Conservation (phyloP, 495 filamentous ascomycete species). For the Penicillium riverlandense region DNA sequence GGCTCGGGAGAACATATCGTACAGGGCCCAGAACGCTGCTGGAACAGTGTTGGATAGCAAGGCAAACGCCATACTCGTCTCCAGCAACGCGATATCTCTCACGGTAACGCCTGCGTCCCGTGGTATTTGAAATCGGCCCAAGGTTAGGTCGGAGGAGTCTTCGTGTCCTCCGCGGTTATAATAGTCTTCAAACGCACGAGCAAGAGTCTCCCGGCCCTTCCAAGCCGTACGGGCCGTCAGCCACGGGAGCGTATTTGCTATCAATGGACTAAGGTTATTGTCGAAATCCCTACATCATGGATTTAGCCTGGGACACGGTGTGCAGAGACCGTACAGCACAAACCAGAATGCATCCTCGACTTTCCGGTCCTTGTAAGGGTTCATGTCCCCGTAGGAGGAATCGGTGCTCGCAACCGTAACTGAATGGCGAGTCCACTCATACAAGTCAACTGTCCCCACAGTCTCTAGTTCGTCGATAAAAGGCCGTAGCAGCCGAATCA, state of each 20-base stretch:
- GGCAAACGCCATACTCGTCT: conserved; percentile 28
- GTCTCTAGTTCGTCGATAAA: conserved; percentile 13
- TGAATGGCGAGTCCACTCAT: conserved; percentile 33
- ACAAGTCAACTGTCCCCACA: conserved; percentile 11
- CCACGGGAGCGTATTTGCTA: conserved; percentile 26
- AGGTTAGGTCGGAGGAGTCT: conserved; percentile 23
- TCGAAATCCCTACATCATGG: conserved; percentile 33
- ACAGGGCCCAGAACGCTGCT: conserved; percentile 38
- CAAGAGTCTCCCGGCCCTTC: conserved; percentile 26
- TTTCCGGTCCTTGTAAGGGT: conserved; percentile 36
- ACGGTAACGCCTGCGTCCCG: conserved; percentile 22
- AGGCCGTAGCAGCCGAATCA: conserved; percentile 10
- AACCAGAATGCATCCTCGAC: conserved; percentile 41
- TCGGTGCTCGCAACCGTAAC: conserved; percentile 43
- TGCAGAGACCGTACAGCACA: no score
- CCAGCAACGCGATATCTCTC: conserved; percentile 35
- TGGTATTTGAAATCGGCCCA: conserved; percentile 21
- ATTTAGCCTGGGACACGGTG: not conserved
- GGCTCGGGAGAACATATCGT: conserved; percentile 30
- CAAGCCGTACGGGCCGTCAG: conserved; percentile 34
- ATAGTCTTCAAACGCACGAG: conserved; percentile 35
- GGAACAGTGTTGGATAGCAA: conserved; percentile 41
- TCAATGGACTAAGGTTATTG: conserved; percentile 24
- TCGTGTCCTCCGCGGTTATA: conserved; percentile 23
- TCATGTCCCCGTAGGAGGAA: conserved; percentile 41